Percentiles rank a stretch among this genome's conserved stretches.
These are phyloP conservation scores for Nothopassalora personata DNA, from an alignment of 2,329 filamentous ascomycete genomes.

Conservation along the genomic window DNA sequence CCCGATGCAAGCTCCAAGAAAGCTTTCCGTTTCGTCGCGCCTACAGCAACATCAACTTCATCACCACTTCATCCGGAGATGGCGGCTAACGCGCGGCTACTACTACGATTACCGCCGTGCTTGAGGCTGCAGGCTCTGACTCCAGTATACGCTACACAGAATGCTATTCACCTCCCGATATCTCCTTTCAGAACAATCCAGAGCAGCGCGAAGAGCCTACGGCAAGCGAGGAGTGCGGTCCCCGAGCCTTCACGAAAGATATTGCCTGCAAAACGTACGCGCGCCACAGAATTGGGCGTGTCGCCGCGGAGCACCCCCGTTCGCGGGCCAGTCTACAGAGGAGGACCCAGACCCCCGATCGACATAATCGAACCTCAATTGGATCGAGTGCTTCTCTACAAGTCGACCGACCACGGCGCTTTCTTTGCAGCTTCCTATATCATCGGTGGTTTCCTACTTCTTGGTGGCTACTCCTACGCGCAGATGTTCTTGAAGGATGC, in stretches of 20 bases:
- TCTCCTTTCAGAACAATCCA: neutral
- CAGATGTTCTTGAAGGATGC: constrained; percentile 15
- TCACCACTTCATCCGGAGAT: constrained; percentile 5
- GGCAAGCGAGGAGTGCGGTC: neutral
- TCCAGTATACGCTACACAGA: neutral
- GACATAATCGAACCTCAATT: constrained; percentile 6
- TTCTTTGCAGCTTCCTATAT: constrained; percentile 20
- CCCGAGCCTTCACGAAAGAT: neutral
- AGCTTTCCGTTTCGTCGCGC: neutral
- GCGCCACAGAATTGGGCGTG: no score
- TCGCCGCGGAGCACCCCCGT: neutral
- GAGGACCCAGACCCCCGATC: neutral
- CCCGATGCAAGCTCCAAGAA: neutral
- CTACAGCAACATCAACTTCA: constrained; percentile 8
- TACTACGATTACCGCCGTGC: constrained; percentile 21
- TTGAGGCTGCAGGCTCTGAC: constrained; percentile 18
- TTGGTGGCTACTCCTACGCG: constrained; percentile 14
- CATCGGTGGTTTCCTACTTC: constrained; percentile 15
- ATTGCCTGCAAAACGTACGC: neutral
- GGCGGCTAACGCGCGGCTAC: constrained; percentile 9
- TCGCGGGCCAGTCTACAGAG: neutral
- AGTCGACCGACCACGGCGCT: constrained; percentile 19
- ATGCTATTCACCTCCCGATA: neutral
- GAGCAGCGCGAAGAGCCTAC: neutral
- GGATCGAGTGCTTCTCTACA: constrained; percentile 23